Conservation (phyloP, 2,329 filamentous ascomycete genomes). For the Paecilomyces sp. region DNA sequence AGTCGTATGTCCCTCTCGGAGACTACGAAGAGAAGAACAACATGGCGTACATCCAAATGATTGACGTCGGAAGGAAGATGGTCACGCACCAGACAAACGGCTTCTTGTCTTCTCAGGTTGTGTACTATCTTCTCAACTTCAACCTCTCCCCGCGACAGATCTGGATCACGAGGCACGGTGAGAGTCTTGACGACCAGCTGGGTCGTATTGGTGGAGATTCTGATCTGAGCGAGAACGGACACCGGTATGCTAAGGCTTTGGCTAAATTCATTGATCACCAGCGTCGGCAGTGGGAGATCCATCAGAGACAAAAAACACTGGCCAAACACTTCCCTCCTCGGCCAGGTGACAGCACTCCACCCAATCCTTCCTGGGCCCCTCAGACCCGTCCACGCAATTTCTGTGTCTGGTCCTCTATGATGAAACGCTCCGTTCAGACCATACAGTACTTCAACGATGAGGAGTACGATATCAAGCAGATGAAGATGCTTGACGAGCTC, state of each 20-base stretch:
- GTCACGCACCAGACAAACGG: slow-evolving; percentile 85
- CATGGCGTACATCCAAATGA: slow-evolving; percentile 95
- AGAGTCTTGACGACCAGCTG: slow-evolving; percentile 77
- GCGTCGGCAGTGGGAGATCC: slow-evolving; percentile 71
- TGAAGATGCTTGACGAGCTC: slow-evolving; percentile 96
- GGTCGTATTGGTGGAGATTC: slow-evolving; percentile 92
- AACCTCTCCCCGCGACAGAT: slow-evolving; percentile 93
- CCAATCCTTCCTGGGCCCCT: slow-evolving; percentile 69
- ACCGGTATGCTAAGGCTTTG: slow-evolving; percentile 69
- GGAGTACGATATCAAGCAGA: slow-evolving; percentile 92
- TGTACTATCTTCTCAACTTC: slow-evolving; percentile 93
- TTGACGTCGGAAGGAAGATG: slow-evolving; percentile 92
- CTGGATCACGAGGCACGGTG: slow-evolving; percentile 94
- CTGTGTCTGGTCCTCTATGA: slow-evolving; percentile 98
- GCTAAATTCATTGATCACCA: slow-evolving; percentile 78
- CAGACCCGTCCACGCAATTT: slow-evolving; percentile 70
- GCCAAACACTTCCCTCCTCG: slow-evolving; percentile 80
- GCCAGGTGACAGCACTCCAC: slow-evolving; percentile 86
- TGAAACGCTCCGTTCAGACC: slow-evolving; percentile 81
- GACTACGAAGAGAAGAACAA: slow-evolving; percentile 84
- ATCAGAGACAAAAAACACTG: slow-evolving; percentile 70
- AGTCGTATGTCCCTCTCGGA: slow-evolving; percentile 84
- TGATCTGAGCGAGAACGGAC: slow-evolving; percentile 70
- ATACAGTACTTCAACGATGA: slow-evolving; percentile 91
- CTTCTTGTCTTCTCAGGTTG: slow-evolving; percentile 85